Conservation (phyloP, 257 asterid species). For the Petunia secreta region DNA sequence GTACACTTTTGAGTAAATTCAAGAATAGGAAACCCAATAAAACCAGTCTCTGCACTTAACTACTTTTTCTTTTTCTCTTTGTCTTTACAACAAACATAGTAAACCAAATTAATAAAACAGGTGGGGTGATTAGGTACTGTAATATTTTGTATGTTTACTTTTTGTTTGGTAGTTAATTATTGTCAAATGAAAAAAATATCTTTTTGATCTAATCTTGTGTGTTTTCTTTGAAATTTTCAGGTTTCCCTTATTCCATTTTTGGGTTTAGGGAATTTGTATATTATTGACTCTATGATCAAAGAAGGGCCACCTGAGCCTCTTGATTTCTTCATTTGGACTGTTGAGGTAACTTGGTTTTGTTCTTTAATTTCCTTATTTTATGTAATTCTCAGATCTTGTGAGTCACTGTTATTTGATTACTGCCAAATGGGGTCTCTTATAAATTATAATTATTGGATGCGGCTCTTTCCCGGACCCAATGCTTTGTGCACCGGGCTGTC, state of each 20-base stretch:
- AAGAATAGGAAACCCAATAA: conserved; percentile 21
- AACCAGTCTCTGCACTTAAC: not conserved
- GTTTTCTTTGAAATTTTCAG: conserved; percentile 26
- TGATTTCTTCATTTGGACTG: conserved; percentile 93
- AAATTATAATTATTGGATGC: not conserved
- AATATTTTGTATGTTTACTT: not conserved
- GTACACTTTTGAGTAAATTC: not conserved
- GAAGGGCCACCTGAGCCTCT: conserved; percentile 86
- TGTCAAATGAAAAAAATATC: not conserved
- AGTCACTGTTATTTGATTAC: not conserved
- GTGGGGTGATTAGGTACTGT: conserved; percentile 18
- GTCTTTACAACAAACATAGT: conserved; percentile 28
- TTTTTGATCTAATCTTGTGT: conserved; percentile 22
- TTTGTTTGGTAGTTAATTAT: conserved; percentile 16
- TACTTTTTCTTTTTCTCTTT: not conserved
- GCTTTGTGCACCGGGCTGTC: too few species aligned
- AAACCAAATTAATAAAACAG: conserved; percentile 12
- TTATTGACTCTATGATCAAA: conserved; percentile 58
- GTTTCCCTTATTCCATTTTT: conserved; percentile 15
- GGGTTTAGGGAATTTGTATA: conserved; percentile 26
- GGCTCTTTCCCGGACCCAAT: too few species aligned
- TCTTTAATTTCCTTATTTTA: not conserved
- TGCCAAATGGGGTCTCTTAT: not conserved
- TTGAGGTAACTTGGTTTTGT: conserved; percentile 56
- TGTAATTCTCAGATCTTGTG: conserved; percentile 29